Conservation (phyloP, 2,329 filamentous ascomycete species). For the Penicillium sp. region DNA sequence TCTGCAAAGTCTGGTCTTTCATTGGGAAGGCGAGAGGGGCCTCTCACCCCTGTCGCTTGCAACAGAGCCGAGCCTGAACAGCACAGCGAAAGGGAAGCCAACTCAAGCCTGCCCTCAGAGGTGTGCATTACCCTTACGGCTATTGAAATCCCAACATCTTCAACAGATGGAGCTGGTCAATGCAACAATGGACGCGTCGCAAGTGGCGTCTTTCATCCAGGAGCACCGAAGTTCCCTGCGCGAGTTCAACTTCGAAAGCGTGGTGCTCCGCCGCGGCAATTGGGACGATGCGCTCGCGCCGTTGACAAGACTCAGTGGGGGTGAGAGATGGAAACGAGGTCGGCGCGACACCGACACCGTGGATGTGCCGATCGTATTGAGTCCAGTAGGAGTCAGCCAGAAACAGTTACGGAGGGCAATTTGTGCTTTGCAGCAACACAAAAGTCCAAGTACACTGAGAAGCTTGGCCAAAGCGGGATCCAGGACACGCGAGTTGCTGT, state of each 20-base stretch:
- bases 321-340: conserved; percentile 39
- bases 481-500: conserved; percentile 27
- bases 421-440: conserved; percentile 24
- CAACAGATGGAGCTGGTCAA: neutral
- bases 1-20: conserved; percentile 70
- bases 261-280: conserved; percentile 65
- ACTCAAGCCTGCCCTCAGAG: neutral
- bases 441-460: neutral
- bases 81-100: conserved; percentile 45
- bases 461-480: conserved; percentile 24
- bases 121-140: conserved; percentile 41
- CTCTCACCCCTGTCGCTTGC: conserved; percentile 70
- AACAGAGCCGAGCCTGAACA: conserved; percentile 64
- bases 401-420: conserved; percentile 26
- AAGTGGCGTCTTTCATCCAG: conserved; percentile 58
- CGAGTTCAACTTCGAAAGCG: conserved; percentile 78
- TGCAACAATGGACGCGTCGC: neutral
- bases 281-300: conserved; percentile 83
- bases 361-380: conserved; percentile 40
- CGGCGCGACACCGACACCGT: conserved; percentile 31
- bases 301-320: conserved; percentile 48
- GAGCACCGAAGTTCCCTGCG: conserved; percentile 65
- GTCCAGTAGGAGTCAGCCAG: conserved; percentile 23
- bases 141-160: conserved; percentile 56
- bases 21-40: conserved; percentile 70